phyloP scores from a whole-genome alignment of 306 rosid genomes.

The Ceratonia siliqua region DNA sequence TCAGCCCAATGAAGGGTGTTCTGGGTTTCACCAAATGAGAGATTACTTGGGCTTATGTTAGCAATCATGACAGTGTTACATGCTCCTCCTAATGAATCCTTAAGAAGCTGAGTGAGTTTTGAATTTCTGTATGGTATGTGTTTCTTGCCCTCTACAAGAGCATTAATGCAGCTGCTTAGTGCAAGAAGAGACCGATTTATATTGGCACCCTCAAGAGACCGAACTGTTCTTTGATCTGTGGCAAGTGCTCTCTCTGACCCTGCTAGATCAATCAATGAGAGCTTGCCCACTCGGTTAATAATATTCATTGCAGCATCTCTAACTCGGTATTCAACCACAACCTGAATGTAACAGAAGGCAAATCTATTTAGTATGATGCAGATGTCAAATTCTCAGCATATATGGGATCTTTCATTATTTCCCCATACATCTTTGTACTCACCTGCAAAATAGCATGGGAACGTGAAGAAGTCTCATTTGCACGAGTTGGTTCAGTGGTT shows the following conservation, averaged over 20 bases:
- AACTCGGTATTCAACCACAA: constrained; percentile 74
- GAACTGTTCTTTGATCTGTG: constrained; percentile 86
- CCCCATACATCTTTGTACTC: background rate
- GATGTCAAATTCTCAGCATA: background rate
- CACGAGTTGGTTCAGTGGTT: constrained; percentile 97
- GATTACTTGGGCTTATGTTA: constrained; percentile 89
- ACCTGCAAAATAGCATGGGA: constrained; percentile 99
- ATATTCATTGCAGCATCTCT: constrained; percentile 78
- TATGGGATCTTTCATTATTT: background rate
- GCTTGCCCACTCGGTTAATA: constrained; percentile 79
- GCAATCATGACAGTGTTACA: constrained; percentile 98
- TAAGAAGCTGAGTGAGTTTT: constrained; percentile 94
- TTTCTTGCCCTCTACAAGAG: constrained; percentile 95
- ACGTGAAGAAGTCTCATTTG: constrained; percentile 91
- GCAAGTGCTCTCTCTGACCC: constrained; percentile 99
- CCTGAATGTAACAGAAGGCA: constrained; percentile 51
- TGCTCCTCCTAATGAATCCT: constrained; percentile 91
- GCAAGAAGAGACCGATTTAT: constrained; percentile 94
- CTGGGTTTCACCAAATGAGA: constrained; percentile 91
- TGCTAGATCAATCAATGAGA: constrained; percentile 92
- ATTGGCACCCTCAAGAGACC: constrained; percentile 97
- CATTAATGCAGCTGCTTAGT: constrained; percentile 94
- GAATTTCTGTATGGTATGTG: constrained; percentile 92
- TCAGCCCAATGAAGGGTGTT: constrained; percentile 98
- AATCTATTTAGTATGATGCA: constrained; percentile 27